Evolutionary conservation across 345 rosid species (phyloP).

Genomic region (Populus deltoides): DNA sequence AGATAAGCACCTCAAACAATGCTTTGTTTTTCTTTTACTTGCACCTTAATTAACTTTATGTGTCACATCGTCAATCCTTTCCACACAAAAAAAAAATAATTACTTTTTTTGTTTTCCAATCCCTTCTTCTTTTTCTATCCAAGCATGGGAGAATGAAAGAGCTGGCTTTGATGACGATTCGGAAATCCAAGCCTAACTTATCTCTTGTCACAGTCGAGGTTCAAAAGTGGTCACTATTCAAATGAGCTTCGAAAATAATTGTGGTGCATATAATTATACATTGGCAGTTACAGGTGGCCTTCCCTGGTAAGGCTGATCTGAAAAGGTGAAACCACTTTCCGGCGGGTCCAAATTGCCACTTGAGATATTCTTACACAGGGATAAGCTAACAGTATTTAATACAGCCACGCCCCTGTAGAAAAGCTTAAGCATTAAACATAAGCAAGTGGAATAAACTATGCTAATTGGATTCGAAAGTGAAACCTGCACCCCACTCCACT

Average conservation of each 20-base stretch:
- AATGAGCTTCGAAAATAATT: neutral
- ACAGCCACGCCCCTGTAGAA: neutral
- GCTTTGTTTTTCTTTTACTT: neutral
- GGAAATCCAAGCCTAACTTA: neutral
- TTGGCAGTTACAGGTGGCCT: neutral
- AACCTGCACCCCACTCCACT: neutral
- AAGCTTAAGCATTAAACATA: neutral
- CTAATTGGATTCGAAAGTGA: neutral
- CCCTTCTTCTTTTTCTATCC: neutral
- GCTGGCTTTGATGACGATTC: neutral
- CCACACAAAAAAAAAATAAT: neutral
- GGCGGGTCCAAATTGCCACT: neutral
- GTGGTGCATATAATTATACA: neutral
- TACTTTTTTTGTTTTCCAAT: neutral
- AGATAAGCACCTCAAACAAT: constrained; percentile 3
- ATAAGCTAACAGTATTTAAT: neutral
- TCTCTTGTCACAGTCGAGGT: neutral
- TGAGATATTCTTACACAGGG: neutral
- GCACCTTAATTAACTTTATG: neutral
- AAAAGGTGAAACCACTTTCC: neutral
- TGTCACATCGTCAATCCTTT: neutral
- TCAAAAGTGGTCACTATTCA: neutral
- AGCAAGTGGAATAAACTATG: neutral
- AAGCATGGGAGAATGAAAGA: neutral
- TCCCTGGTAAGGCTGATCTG: neutral